These are phyloP conservation scores for Leishmania martiniquensis DNA, from an alignment of 208 protist species.

Conservation along the genomic window DNA sequence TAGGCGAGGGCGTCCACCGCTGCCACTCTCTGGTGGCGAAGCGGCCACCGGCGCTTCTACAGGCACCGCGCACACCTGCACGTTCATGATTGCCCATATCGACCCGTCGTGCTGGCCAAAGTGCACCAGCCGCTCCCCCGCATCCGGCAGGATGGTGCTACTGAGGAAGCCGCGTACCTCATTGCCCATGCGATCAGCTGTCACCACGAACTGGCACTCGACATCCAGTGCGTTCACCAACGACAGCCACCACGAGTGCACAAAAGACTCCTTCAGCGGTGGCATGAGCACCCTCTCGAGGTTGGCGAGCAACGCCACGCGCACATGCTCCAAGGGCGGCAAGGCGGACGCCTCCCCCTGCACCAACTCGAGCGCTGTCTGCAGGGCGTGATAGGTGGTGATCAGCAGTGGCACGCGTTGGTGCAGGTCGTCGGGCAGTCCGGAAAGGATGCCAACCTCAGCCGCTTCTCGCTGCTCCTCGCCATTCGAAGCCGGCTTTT, in stretches of 20 bases:
- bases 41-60: conserved; percentile 10
- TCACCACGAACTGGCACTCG: conserved; percentile 77
- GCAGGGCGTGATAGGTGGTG: conserved; percentile 45
- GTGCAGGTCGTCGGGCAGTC: conserved; percentile 29
- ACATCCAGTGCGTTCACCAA: conserved; percentile 76
- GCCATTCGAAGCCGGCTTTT: neutral
- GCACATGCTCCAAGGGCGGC: conserved; percentile 65
- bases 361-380: conserved; percentile 39
- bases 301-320: conserved; percentile 46
- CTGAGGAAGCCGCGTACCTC: conserved; percentile 49
- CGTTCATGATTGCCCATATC: conserved; percentile 40
- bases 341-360: conserved; percentile 36
- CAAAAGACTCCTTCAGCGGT: conserved; percentile 34
- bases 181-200: conserved; percentile 32
- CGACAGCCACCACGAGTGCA: conserved; percentile 55
- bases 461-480: neutral
- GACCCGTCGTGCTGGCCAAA: conserved; percentile 36
- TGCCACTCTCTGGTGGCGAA: neutral
- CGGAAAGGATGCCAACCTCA: neutral
- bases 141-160: conserved; percentile 53
- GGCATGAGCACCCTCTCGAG: conserved; percentile 50
- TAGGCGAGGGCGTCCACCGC: conserved; percentile 21
- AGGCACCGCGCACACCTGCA: conserved; percentile 33
- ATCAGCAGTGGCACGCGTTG: conserved; percentile 55
- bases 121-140: conserved; percentile 31